Evolutionary conservation across 306 rosid species (phyloP).

Genomic region (Acacia acuminata): DNA sequence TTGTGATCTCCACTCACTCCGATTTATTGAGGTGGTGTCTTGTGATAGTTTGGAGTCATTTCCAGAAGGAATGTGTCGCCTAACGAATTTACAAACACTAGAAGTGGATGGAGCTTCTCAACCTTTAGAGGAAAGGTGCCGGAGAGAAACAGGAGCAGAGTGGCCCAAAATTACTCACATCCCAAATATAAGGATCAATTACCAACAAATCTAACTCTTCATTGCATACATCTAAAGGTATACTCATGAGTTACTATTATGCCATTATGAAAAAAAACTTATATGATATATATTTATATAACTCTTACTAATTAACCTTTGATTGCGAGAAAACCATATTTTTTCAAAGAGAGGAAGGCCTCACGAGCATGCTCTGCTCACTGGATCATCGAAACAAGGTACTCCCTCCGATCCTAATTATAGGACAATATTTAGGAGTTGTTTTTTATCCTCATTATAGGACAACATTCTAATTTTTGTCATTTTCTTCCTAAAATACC

Average conservation of each 20-base stretch:
- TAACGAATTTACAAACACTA: background rate
- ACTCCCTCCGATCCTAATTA: no score
- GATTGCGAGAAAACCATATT: background rate
- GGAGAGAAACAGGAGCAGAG: background rate
- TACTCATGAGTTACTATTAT: background rate
- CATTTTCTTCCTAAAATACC: no score
- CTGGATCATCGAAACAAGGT: no score
- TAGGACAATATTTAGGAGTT: no score
- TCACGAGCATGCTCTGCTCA: no score
- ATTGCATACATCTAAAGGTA: background rate
- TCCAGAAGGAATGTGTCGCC: background rate
- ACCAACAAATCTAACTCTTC: background rate
- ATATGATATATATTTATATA: no score
- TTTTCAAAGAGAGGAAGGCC: background rate
- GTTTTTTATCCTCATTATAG: no score
- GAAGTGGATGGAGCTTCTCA: no score
- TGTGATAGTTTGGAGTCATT: background rate
- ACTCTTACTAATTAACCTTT: background rate
- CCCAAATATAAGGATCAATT: no score
- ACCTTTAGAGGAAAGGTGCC: background rate
- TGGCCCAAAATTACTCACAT: background rate
- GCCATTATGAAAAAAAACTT: background rate
- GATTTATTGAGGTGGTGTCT: no score
- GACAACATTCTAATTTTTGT: no score
- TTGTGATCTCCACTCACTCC: background rate